A percentile compares a stretch with the other conserved stretches of the same genome.
Conservation (phyloP, 192 early-diverging fungal species). For the Gryganskiella cystojenkinii region DNA sequence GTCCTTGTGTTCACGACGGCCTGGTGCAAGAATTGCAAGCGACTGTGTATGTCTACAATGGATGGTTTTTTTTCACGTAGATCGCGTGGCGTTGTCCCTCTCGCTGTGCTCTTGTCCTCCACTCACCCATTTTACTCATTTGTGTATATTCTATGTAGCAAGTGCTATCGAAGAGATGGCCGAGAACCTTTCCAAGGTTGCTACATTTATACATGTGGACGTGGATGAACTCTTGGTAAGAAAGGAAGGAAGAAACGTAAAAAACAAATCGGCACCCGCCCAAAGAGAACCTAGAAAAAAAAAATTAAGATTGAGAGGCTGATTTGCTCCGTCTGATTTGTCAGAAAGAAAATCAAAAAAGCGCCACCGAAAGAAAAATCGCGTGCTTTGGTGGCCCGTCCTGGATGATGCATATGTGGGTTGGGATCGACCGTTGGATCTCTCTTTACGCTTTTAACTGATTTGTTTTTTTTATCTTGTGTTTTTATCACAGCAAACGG, state of each 20-base stretch:
- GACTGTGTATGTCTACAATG: constrained; percentile 17
- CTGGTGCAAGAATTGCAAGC: constrained; percentile 55
- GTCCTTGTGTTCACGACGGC: constrained; percentile 45
- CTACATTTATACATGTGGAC: constrained; percentile 42
- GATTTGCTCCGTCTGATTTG: neutral
- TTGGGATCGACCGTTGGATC: no score
- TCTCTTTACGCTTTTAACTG: no score
- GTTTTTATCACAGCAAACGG: constrained; percentile 21
- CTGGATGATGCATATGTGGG: neutral
- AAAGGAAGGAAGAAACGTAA: neutral
- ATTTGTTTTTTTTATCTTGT: no score
- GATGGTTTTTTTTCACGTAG: neutral
- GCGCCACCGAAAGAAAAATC: constrained; percentile 6
- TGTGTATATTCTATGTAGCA: constrained; percentile 4
- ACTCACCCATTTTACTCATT: neutral
- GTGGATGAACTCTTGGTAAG: constrained; percentile 47
- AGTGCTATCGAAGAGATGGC: constrained; percentile 33
- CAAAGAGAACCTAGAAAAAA: neutral
- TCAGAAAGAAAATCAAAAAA: neutral
- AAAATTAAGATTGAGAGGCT: neutral
- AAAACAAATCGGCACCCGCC: no score
- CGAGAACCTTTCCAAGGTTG: constrained; percentile 25
- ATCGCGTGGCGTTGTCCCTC: neutral
- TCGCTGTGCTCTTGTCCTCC: neutral
- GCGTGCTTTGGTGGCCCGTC: constrained; percentile 19